phyloP scores from a whole-genome alignment of 768 basidiomycete species.

The Lentinula guzmanii region DNA sequence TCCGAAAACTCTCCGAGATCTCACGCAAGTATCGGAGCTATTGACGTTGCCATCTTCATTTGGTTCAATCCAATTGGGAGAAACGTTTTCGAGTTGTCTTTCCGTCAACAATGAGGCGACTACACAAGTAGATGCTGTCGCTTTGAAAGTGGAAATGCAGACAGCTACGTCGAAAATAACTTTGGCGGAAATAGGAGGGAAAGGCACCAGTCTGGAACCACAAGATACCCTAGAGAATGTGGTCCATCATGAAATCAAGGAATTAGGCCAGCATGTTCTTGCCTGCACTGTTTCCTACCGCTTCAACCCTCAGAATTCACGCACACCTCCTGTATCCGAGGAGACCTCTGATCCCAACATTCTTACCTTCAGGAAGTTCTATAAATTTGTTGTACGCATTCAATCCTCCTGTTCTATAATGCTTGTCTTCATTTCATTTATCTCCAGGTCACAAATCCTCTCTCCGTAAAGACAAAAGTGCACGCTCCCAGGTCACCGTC shows the following conservation, averaged over 20 bases:
- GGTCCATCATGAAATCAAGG: conserved; percentile 88
- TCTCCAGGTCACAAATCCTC: conserved; percentile 81
- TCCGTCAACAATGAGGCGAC: conserved; percentile 78
- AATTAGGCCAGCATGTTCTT: conserved; percentile 86
- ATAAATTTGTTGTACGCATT: conserved; percentile 78
- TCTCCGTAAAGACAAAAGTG: conserved; percentile 94
- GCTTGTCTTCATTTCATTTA: not conserved
- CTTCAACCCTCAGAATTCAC: conserved; percentile 48
- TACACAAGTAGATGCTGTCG: conserved; percentile 55
- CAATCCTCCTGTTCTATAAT: not conserved
- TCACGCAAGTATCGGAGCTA: conserved; percentile 73
- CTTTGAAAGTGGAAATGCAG: conserved; percentile 80
- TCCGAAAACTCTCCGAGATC: conserved; percentile 79
- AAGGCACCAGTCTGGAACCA: conserved; percentile 37
- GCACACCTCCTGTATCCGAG: conserved; percentile 41
- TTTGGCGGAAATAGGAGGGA: conserved; percentile 59
- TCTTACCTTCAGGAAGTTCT: conserved; percentile 37
- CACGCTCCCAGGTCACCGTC: conserved; percentile 72
- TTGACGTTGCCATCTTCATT: conserved; percentile 80
- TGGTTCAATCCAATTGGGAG: conserved; percentile 83
- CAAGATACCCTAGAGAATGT: conserved; percentile 62
- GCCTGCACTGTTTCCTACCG: conserved; percentile 82
- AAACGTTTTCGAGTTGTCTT: conserved; percentile 79
- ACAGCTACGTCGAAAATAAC: conserved; percentile 62
- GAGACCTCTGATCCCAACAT: conserved; percentile 41